Conservation (phyloP, 768 basidiomycete genomes). For the Leucocoprinus leucothites region DNA sequence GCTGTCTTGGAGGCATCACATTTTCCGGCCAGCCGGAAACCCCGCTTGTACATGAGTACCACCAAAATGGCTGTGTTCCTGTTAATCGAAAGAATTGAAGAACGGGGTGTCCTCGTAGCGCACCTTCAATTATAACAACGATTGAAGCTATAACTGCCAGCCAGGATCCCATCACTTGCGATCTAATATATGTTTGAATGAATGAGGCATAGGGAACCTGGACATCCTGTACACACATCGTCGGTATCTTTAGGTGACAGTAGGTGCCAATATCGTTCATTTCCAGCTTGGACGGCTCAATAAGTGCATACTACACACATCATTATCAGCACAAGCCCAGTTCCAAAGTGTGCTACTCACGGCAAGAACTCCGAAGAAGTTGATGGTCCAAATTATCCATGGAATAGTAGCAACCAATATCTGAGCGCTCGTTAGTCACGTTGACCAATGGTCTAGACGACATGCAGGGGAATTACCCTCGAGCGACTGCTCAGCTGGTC, state of each 20-base stretch:
- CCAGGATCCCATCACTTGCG: slow-evolving; percentile 2
- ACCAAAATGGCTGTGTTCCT: not conserved
- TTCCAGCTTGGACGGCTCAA: not conserved
- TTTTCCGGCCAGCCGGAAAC: not conserved
- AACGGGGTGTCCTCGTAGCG: not conserved
- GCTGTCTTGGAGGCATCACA: slow-evolving; percentile 1
- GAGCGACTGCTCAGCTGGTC: not conserved
- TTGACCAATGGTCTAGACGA: not conserved
- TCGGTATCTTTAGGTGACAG: not conserved
- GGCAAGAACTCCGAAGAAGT: not conserved
- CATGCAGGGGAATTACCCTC: not conserved
- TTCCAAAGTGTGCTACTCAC: not conserved
- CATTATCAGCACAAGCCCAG: no score
- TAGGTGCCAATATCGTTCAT: slow-evolving; percentile 3
- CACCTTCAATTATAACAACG: slow-evolving; percentile 1
- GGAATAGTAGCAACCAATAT: not conserved
- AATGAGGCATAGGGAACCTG: not conserved
- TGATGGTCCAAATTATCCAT: slow-evolving; percentile 5
- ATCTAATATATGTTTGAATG: not conserved
- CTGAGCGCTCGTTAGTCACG: not conserved
- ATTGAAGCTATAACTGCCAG: not conserved
- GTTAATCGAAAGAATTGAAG: no score
- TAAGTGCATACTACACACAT: not conserved
- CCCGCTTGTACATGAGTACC: not conserved
- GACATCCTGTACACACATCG: not conserved